phyloP scores from a whole-genome alignment of 1,139 yeast species.

The Yamadazyma atlantica region DNA sequence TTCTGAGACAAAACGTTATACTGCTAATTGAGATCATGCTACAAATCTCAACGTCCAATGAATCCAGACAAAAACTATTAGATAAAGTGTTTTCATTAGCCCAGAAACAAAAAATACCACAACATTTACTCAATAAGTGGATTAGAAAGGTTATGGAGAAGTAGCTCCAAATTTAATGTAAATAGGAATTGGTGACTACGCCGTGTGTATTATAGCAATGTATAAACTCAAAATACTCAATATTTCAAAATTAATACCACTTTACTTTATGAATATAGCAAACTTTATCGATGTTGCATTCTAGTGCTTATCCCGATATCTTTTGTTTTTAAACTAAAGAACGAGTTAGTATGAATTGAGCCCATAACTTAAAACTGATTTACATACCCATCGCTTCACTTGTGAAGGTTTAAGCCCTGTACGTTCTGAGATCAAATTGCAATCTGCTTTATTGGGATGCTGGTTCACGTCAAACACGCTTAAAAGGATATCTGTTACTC shows the following conservation, averaged over 20 bases:
- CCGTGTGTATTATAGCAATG: neutral
- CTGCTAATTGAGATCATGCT: conserved; percentile 8
- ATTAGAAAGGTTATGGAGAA: neutral
- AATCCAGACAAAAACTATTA: neutral
- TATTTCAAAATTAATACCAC: too few species aligned
- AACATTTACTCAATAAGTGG: conserved; percentile 7
- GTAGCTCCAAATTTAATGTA: neutral
- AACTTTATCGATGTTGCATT: too few species aligned
- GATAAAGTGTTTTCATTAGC: conserved; percentile 6
- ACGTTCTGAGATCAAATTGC: neutral
- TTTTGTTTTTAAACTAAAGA: conserved; percentile 4
- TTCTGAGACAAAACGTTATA: conserved; percentile 8
- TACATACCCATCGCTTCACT: conserved; percentile 6
- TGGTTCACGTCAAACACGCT: neutral
- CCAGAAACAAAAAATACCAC: conserved; percentile 8
- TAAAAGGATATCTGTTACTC: neutral
- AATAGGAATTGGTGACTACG: neutral
- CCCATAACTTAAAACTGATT: neutral
- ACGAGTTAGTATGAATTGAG: conserved; percentile 1
- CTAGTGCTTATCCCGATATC: conserved; percentile 2
- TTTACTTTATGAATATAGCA: too few species aligned
- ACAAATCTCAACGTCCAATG: neutral
- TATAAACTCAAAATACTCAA: too few species aligned
- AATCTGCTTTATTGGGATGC: neutral
- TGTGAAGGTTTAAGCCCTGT: conserved; percentile 1